phyloP scores from a whole-genome alignment of 1,139 yeast species.

The Magnusiomyces suaveolens region DNA sequence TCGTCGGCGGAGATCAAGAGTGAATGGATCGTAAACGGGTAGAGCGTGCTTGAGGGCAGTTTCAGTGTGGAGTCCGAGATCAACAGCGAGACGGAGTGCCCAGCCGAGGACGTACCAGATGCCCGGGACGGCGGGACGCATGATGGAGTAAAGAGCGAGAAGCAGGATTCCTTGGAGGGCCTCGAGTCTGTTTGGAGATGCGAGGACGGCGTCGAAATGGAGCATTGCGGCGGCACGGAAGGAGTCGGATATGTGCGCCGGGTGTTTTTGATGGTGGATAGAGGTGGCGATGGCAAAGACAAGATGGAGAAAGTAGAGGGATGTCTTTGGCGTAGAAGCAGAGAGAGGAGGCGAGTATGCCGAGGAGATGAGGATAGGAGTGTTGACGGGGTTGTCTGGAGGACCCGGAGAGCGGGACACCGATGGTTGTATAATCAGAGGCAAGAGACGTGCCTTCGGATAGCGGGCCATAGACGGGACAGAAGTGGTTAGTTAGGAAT shows the following conservation, averaged over 20 bases:
- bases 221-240: constrained; percentile 60
- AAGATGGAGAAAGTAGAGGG: constrained; percentile 56
- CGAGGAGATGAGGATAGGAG: constrained; percentile 22
- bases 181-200: constrained; percentile 54
- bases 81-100: constrained; percentile 70
- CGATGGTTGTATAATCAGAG: constrained; percentile 49
- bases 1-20: constrained; percentile 62
- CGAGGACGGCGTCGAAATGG: constrained; percentile 50
- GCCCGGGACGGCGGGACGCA: constrained; percentile 55
- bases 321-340: constrained; percentile 7
- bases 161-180: constrained; percentile 63
- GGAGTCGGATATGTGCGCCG: constrained; percentile 59
- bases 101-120: constrained; percentile 89
- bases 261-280: constrained; percentile 60
- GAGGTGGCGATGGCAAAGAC: constrained; percentile 77
- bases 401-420: too few species aligned
- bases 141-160: constrained; percentile 54
- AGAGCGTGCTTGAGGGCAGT: constrained; percentile 24
- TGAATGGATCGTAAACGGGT: constrained; percentile 39
- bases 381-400: too few species aligned
- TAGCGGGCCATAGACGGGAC: constrained; percentile 67
- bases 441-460: constrained; percentile 51
- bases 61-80: constrained; percentile 69
- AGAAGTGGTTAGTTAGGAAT: constrained; percentile 54
- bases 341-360: constrained; percentile 11